These are phyloP conservation scores for Neofusicoccum cordaticola DNA, from an alignment of 2,329 filamentous ascomycete species.

Conservation along the genomic window DNA sequence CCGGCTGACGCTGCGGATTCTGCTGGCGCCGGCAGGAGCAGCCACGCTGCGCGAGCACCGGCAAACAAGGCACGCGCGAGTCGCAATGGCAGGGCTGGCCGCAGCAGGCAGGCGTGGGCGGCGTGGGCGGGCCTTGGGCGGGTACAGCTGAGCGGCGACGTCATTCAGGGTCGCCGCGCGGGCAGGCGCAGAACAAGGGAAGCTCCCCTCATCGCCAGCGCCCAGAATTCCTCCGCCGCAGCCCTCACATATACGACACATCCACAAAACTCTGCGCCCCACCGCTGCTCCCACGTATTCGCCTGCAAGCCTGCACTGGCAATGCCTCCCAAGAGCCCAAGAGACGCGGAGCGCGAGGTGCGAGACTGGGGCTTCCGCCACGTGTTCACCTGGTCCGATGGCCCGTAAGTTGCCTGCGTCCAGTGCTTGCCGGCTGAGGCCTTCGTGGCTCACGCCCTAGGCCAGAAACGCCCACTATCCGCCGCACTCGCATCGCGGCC, in stretches of 20 bases:
- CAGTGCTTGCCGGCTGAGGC: background rate
- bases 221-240: background rate
- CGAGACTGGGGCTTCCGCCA: constrained; percentile 65
- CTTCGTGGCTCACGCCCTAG: constrained; percentile 18
- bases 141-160: background rate
- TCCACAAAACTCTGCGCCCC: constrained; percentile 1
- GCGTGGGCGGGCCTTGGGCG: too few species aligned
- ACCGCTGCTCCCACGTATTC: background rate
- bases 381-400: constrained; percentile 71
- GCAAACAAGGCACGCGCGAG: background rate
- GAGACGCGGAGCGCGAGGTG: constrained; percentile 59
- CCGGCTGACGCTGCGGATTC: background rate
- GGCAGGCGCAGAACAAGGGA: background rate
- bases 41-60: background rate
- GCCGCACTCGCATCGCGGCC: constrained; percentile 62
- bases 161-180: background rate
- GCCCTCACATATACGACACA: background rate
- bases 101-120: background rate
- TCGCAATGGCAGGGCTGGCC: background rate
- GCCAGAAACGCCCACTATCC: constrained; percentile 64
- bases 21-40: background rate
- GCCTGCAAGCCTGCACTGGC: background rate
- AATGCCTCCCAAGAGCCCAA: constrained; percentile 40
- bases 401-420: constrained; percentile 54
- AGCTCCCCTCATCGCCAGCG: background rate